These are phyloP conservation scores for Trichophyton equinum DNA, from an alignment of 2,329 filamentous ascomycete genomes.

Conservation along the genomic window DNA sequence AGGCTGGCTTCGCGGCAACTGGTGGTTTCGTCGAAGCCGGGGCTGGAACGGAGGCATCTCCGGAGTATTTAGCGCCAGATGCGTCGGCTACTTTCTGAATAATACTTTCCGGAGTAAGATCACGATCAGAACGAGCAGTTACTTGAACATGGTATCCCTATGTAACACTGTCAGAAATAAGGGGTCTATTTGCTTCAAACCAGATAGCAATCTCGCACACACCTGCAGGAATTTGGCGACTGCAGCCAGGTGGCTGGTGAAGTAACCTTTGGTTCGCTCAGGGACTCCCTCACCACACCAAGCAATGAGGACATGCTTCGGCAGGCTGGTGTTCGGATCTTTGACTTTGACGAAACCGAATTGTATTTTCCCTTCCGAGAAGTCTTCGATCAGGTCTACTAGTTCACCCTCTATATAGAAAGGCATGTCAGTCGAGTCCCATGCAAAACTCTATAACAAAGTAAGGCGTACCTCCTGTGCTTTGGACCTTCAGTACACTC, in stretches of 20 bases:
- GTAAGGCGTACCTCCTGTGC: constrained; percentile 59
- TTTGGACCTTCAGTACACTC: constrained; percentile 88
- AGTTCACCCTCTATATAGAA: constrained; percentile 66
- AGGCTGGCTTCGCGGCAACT: constrained; percentile 78
- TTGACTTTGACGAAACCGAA: constrained; percentile 96
- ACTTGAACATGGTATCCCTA: constrained; percentile 93
- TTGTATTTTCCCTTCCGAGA: constrained; percentile 91
- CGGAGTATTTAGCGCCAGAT: constrained; percentile 87
- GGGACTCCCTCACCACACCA: constrained; percentile 97
- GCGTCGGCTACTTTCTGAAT: constrained; percentile 89
- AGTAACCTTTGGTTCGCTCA: constrained; percentile 97
- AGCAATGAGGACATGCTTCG: constrained; percentile 85
- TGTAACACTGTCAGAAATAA: constrained; percentile 6
- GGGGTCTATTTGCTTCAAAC: constrained; percentile 5
- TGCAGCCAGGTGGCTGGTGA: constrained; percentile 81
- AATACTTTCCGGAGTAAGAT: constrained; percentile 76
- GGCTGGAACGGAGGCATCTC: constrained; percentile 46
- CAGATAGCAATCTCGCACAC: constrained; percentile 12
- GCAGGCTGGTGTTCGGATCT: constrained; percentile 78
- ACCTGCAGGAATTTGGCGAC: constrained; percentile 85
- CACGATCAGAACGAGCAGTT: constrained; percentile 79
- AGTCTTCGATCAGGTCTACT: constrained; percentile 80
- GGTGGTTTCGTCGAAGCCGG: constrained; percentile 45
- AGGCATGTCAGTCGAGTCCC: neutral
- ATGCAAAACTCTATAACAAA: neutral